Base-by-base conservation (phyloP, 495 filamentous ascomycete genomes). In the Neurospora terricola region DNA sequence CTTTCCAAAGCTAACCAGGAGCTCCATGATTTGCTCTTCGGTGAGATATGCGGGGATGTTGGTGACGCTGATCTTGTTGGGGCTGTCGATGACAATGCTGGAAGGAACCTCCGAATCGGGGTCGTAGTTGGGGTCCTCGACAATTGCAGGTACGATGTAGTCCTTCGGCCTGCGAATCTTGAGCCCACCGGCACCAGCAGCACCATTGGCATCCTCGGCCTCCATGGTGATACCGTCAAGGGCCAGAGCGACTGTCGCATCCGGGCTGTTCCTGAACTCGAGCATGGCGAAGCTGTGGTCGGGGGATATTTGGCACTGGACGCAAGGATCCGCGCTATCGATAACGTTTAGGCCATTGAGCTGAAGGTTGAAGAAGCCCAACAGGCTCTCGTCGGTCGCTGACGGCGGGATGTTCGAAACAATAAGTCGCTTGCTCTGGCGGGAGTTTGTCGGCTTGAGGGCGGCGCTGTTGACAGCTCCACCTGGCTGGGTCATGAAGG, bases 301-400 rank as follows among this genome's bases (percentile, higher is more conserved):
- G 68, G 89, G 87, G n/a, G 93, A 90, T 48, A 98, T 83, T 75
- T 96, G 91, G 27, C 91, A 91, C 8, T 91, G 91, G 68, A 96
- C 88, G 80, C 96, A 97, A 18, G 96, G 94, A 76, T 99, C 94
- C 37, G 89, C 86, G 71, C 87, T 90, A 74, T 91, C 88, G 73
- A 95, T 87, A 66, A 98, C 93, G 79, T 98, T 99, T 69, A 98
- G 86, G 42, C 94, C 93, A 75, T 98, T 97, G 36, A 99, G 87
- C 78, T 97, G 94, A 18, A 96, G 87, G 79, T 99, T 99, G 88
- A 99, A 97, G 85, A 97, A 99, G 69, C 90, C 86, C 74, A 90
- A 82, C 38, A 98, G 74, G 73, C 81, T 82, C 54, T 97, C 93
- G 73, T 94, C 90, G 34, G 88, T 91, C 12, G 88, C 87, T 48